These are phyloP conservation scores for Microcos paniculata DNA, from an alignment of 345 rosid species.

Conservation along the genomic window DNA sequence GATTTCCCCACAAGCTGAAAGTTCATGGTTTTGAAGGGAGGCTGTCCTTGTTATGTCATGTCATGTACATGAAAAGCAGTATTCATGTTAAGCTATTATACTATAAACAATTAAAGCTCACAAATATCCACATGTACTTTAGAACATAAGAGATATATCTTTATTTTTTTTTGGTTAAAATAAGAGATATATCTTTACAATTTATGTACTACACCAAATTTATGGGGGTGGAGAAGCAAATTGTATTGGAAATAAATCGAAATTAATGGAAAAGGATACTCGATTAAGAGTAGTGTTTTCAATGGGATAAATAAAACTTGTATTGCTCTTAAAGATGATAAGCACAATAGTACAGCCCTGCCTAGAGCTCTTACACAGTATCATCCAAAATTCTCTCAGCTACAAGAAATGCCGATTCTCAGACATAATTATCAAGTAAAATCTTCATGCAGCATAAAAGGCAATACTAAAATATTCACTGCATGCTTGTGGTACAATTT, in stretches of 20 bases:
- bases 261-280: neutral
- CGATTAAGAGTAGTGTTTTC: neutral
- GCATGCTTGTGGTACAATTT: neutral
- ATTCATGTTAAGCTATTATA: neutral
- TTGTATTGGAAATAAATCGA: neutral
- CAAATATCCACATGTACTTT: slow-evolving; percentile 7
- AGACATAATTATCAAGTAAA: neutral
- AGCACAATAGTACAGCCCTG: neutral
- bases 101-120: neutral
- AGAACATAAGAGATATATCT: neutral
- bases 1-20: slow-evolving; percentile 4
- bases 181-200: neutral
- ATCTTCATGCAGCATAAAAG: slow-evolving; percentile 4
- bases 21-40: neutral
- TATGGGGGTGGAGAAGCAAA: neutral
- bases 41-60: neutral
- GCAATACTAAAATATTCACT: neutral
- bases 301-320: neutral
- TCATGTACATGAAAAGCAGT: neutral
- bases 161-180: too few relatives aligned
- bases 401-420: neutral
- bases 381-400: slow-evolving; percentile 12
- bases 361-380: slow-evolving; percentile 3
- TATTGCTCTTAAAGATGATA: neutral
- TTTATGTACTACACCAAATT: neutral